phyloP scores from a whole-genome alignment of 2,329 filamentous ascomycete genomes.

The Spiromastix sp. region DNA sequence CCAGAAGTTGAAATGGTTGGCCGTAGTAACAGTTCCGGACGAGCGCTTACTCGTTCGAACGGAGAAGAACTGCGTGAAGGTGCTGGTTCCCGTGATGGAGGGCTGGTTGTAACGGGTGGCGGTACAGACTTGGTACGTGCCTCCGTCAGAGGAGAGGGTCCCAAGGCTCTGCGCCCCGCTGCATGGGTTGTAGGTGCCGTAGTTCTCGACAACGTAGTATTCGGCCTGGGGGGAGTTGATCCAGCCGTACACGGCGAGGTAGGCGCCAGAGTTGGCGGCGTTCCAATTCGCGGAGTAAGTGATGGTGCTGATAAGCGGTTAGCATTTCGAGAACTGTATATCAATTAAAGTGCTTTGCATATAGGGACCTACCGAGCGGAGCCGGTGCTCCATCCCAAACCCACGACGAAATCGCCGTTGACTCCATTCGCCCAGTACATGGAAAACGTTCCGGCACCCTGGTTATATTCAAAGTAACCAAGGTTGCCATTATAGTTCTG shows the following conservation, averaged over 20 bases:
- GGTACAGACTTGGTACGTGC: slow-evolving; percentile 43
- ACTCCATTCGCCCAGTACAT: too few species aligned
- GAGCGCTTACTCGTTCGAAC: slow-evolving; percentile 41
- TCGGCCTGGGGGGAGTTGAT: slow-evolving; percentile 44
- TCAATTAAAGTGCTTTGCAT: background rate
- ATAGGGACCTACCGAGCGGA: slow-evolving; percentile 32
- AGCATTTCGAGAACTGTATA: background rate
- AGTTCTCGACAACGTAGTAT: slow-evolving; percentile 49
- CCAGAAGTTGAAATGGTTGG: slow-evolving; percentile 47
- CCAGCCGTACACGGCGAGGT: slow-evolving; percentile 51
- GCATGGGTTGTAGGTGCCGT: slow-evolving; percentile 40
- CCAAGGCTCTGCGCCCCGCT: slow-evolving; percentile 40
- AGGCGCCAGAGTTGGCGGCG: slow-evolving; percentile 40
- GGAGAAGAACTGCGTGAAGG: slow-evolving; percentile 47
- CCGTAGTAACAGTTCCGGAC: slow-evolving; percentile 40
- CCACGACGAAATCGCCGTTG: slow-evolving; percentile 45
- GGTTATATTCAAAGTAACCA: too few species aligned
- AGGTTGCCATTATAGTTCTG: too few species aligned
- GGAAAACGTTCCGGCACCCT: too few species aligned
- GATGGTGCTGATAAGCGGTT: slow-evolving; percentile 32
- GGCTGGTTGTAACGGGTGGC: slow-evolving; percentile 42
- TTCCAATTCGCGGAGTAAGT: slow-evolving; percentile 40
- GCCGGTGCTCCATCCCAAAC: slow-evolving; percentile 50
- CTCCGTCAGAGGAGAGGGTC: slow-evolving; percentile 41
- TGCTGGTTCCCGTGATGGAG: slow-evolving; percentile 44